Base-by-base conservation (phyloP, 1,284 basidiomycete genomes). In the Trametes hirsuta region DNA sequence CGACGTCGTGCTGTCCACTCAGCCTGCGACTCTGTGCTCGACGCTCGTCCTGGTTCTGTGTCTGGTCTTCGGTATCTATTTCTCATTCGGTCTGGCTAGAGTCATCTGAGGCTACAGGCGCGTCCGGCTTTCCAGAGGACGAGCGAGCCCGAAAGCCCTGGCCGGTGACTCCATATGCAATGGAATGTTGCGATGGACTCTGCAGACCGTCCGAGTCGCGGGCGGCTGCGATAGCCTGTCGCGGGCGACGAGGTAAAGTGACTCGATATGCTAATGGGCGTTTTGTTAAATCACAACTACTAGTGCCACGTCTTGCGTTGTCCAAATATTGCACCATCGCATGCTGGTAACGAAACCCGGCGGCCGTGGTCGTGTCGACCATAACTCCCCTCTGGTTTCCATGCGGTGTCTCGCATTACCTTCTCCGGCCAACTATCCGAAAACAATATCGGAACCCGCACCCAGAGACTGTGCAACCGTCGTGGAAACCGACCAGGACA, bases 131-230 rank as follows among this genome's bases (percentile, higher is more conserved):
- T 15, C 8, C 2, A 36, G 41, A 21, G 45, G 30, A 49, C 39
- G 4, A 5, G 11, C 14, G n/a, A 18, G 12, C 22, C 21, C 34
- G 8, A 15, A 18, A 52, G 37, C 44, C 55, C 55, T 46, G 51
- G 56, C 56, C 47, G 37, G 47, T 50, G 55, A 53, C 25, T 42
- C 69, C 55, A 55, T 60, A 76, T 79, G 81, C 77, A 74, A 82
- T 82, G 80, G 80, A 79, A 82, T 82, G 80, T 82, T 74, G 80
- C 80, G 79, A 82, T 81, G 81, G 68, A 66, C 71, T 67, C 65
- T 75, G 72, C 74, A 74, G 72, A 75, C 74, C 75, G 71, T 77
- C 75, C 76, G 72, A 70, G 65, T 66, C 42, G 55, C 65, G 69
- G 74, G 71, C 72, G 70, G 73, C 63, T 69, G 63, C 64, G 71